These are phyloP conservation scores for Saccharomycopsis sp. DNA, from an alignment of 805 yeast genomes.

Conservation along the genomic window DNA sequence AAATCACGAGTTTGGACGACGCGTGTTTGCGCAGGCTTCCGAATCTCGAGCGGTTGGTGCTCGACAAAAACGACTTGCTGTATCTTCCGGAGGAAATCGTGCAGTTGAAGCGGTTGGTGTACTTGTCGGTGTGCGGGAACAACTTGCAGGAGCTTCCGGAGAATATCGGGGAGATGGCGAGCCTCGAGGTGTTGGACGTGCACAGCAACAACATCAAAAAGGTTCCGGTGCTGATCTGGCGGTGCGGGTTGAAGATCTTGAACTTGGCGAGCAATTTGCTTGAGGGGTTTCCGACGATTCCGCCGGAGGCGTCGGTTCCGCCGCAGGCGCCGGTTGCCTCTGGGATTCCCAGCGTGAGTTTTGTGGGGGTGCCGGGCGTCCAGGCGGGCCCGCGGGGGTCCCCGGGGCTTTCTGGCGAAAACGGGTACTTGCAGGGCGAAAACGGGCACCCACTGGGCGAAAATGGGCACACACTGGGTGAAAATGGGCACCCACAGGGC, in stretches of 20 bases:
- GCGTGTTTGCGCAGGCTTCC: slow-evolving; percentile 56
- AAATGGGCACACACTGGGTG: no score
- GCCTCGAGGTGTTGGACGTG: slow-evolving; percentile 55
- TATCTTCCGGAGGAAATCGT: slow-evolving; percentile 67
- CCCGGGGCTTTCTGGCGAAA: no score
- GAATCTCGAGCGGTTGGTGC: slow-evolving; percentile 60
- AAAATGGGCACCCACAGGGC: no score
- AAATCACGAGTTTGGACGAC: slow-evolving; percentile 64
- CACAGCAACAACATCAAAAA: slow-evolving; percentile 50
- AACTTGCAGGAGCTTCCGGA: slow-evolving; percentile 66
- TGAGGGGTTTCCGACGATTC: no score
- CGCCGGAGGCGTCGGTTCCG: no score
- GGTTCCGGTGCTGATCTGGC: slow-evolving; percentile 44
- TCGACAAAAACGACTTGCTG: slow-evolving; percentile 79
- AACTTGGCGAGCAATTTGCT: no score
- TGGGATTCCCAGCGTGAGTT: no score
- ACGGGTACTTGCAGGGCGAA: no score
- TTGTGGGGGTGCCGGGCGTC: no score
- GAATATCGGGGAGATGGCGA: slow-evolving; percentile 46
- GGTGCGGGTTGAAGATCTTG: slow-evolving; percentile 97
- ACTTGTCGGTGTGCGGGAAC: slow-evolving; percentile 67
- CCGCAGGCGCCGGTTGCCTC: no score
- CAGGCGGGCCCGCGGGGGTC: no score
- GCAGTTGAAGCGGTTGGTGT: slow-evolving; percentile 48
- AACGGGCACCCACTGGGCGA: no score